These are phyloP conservation scores for Schizopora paradoxa DNA, from an alignment of 1,284 basidiomycete genomes.

Conservation along the genomic window DNA sequence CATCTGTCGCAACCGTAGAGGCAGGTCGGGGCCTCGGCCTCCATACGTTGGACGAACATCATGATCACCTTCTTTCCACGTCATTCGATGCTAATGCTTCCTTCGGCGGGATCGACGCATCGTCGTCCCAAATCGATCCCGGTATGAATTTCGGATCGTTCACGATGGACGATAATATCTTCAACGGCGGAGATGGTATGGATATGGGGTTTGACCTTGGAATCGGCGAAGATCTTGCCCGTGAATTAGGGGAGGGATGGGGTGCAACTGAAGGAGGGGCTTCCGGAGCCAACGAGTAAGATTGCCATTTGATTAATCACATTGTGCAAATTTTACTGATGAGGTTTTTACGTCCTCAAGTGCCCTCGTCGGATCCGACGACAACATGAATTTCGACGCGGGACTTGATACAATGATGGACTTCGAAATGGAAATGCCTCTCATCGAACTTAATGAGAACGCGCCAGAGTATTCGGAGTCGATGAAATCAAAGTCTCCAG, in stretches of 20 bases:
- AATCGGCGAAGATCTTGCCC: constrained; percentile 65
- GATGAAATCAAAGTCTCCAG: too few relatives aligned
- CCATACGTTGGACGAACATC: constrained; percentile 65
- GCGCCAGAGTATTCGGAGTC: too few relatives aligned
- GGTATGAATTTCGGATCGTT: constrained; percentile 37
- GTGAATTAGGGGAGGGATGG: constrained; percentile 70
- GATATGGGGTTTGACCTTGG: constrained; percentile 44
- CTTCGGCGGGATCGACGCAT: constrained; percentile 33
- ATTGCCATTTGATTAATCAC: too few relatives aligned
- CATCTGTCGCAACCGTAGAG: constrained; percentile 32
- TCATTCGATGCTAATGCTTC: constrained; percentile 52
- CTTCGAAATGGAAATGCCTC: too few relatives aligned
- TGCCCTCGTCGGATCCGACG: too few relatives aligned
- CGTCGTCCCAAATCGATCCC: constrained; percentile 53
- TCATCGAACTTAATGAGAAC: too few relatives aligned
- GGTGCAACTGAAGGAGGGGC: too few relatives aligned
- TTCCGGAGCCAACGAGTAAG: too few relatives aligned
- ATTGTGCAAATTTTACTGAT: too few relatives aligned
- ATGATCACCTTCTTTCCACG: constrained; percentile 57
- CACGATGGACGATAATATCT: constrained; percentile 42
- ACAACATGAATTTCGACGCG: too few relatives aligned
- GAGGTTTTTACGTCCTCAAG: too few relatives aligned
- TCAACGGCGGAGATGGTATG: constrained; percentile 38
- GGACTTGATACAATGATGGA: too few relatives aligned
- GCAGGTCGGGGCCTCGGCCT: constrained; percentile 41